Conservation (phyloP, 169 alveolate species). For the Cytauxzoon felis region DNA sequence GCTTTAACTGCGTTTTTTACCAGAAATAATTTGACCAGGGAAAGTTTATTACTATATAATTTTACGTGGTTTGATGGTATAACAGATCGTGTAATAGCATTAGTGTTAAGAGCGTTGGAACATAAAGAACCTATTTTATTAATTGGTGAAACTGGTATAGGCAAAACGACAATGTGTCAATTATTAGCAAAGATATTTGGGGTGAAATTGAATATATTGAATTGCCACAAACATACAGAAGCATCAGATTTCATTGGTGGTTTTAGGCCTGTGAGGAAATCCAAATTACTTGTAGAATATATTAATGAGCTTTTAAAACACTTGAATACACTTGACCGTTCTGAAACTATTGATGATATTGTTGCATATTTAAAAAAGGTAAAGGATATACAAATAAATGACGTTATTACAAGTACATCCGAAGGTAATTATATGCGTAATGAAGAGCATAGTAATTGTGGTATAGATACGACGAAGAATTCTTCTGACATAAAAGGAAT, state of each 20-base stretch:
- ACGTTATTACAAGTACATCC: slow-evolving; percentile 30
- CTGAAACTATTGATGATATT: slow-evolving; percentile 12
- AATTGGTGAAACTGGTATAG: slow-evolving; percentile 99
- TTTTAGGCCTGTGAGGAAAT: slow-evolving; percentile 82
- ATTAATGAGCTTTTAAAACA: slow-evolving; percentile 40
- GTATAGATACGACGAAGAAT: too few species aligned
- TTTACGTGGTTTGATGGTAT: slow-evolving; percentile 64
- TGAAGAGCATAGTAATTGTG: too few species aligned
- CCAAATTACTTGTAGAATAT: slow-evolving; percentile 32
- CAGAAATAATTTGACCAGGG: slow-evolving; percentile 31
- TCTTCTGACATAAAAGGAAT: background rate
- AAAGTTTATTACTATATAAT: slow-evolving; percentile 32
- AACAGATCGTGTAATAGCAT: slow-evolving; percentile 79
- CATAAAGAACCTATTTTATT: slow-evolving; percentile 94
- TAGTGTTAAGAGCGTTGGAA: slow-evolving; percentile 87
- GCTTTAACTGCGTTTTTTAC: slow-evolving; percentile 41
- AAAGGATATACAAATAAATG: slow-evolving; percentile 32
- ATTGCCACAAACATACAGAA: slow-evolving; percentile 96
- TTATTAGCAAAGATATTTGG: slow-evolving; percentile 77
- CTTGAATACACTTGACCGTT: slow-evolving; percentile 24
- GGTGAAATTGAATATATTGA: slow-evolving; percentile 75
- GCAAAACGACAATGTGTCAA: slow-evolving; percentile 96
- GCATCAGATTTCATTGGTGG: slow-evolving; percentile 95
- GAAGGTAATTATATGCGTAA: too few species aligned
- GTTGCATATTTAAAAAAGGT: slow-evolving; percentile 32